phyloP scores from a whole-genome alignment of 345 rosid species.

The Syzygium aqueum region DNA sequence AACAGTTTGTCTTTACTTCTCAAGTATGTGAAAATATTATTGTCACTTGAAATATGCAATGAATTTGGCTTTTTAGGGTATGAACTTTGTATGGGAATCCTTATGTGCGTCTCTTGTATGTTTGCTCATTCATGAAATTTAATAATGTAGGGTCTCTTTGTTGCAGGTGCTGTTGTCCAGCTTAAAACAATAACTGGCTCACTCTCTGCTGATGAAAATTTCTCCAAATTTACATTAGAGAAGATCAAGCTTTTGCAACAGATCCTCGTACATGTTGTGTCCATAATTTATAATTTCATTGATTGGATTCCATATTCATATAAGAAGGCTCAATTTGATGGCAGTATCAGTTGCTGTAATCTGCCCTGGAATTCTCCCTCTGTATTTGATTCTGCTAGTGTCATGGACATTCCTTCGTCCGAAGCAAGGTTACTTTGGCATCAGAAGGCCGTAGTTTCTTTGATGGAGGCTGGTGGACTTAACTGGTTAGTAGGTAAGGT shows the following conservation, averaged over 20 bases:
- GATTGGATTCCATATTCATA: slow-evolving; percentile 24
- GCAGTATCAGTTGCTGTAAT: slow-evolving; percentile 13
- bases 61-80: not conserved
- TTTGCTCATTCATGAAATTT: not conserved
- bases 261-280: slow-evolving; percentile 46
- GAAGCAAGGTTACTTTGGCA: slow-evolving; percentile 45
- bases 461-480: slow-evolving; percentile 85
- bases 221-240: slow-evolving; percentile 26
- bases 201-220: slow-evolving; percentile 40
- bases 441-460: slow-evolving; percentile 54
- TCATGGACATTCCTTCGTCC: slow-evolving; percentile 13
- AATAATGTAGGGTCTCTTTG: not conserved
- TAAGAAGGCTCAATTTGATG: slow-evolving; percentile 25
- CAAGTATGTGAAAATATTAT: not conserved
- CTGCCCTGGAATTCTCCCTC: slow-evolving; percentile 7
- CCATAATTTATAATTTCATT: slow-evolving; percentile 41
- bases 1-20: not conserved
- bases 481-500: slow-evolving; percentile 93
- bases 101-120: not conserved
- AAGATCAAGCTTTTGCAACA: slow-evolving; percentile 35
- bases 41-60: not conserved
- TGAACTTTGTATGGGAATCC: not conserved
- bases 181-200: slow-evolving; percentile 46
- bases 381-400: slow-evolving; percentile 15
- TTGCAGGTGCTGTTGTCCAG: slow-evolving; percentile 61